Base-by-base conservation (phyloP, 78 protist species). In the Dictyostelium purpureum region DNA sequence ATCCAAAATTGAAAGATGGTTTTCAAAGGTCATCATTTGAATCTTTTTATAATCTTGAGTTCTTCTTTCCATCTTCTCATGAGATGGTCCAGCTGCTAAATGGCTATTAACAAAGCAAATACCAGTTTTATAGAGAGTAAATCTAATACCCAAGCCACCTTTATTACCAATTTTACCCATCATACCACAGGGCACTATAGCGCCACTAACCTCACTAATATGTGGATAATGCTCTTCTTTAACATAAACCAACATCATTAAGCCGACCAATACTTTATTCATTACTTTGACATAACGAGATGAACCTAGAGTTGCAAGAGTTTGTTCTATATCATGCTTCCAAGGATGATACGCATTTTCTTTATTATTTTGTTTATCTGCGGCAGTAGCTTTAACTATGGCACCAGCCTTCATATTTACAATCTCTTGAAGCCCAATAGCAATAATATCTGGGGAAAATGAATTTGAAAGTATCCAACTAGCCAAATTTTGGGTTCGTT, bases 131-230 rank as follows among this genome's bases (percentile, higher is more conserved):
- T 85, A 85, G 2, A 85, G 33, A 38, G 80, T 40, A 51, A 85
- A 85, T 35, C 92, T 37, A 7, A 85, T 69, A 21, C 83, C 80
- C 24, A 85, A 79, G 6, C 79, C 92, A 42, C 92, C 92, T 47
- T 85, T 85, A 47, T 85, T 85, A 5, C 92, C 89, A 85, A 85
- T 85, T 43, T 82, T 82, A 61, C 92, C 92, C 92, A 85, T 85
- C 28, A 77, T 70, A 49, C 92, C 92, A 73, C 92, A 85, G 6
- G 92, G 83, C 10, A 73, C 92, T 35, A 61, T 43, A 16, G 80
- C 63, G 31, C 92, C 83, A 59, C 66, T 14, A 7, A 45, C 21
- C n/a, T 85, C 82, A 12, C 31, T 9, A 0, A 85, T 70, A 45
- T 11, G 57, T 35, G 92, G 92, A 35, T 81, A 73, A 59, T 85